Percentiles rank a stretch among this genome's conserved stretches.
phyloP scores from a whole-genome alignment of 148 eudicot species.

The Linanthus parryae region DNA sequence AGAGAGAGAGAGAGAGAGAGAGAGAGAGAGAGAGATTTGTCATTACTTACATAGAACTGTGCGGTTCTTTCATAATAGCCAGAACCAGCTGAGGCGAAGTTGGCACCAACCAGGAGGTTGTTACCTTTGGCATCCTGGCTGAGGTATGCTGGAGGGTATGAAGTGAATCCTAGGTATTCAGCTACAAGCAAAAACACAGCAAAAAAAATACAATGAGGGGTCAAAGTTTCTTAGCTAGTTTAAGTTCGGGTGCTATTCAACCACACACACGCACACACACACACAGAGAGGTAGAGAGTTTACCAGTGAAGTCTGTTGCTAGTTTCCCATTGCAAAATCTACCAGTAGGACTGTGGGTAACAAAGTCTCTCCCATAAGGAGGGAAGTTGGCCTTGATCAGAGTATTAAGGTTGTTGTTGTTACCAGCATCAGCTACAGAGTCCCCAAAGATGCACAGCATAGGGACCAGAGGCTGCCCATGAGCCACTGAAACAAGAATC shows the following conservation, averaged over 20 bases:
- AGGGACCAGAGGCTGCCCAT: constrained; percentile 70
- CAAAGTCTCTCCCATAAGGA: constrained; percentile 89
- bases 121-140: constrained; percentile 59
- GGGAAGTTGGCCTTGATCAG: constrained; percentile 75
- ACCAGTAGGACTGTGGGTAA: constrained; percentile 68
- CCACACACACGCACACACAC: no score
- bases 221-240: no score
- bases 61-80: constrained; percentile 76
- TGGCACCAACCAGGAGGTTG: constrained; percentile 49
- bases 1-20: neutral
- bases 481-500: constrained; percentile 14
- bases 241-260: no score
- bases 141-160: constrained; percentile 76
- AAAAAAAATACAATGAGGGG: neutral
- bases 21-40: neutral
- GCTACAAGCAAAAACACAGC: constrained; percentile 28
- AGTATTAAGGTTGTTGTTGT: constrained; percentile 72
- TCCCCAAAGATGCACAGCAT: constrained; percentile 78
- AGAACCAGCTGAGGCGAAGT: constrained; percentile 90
- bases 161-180: constrained; percentile 66
- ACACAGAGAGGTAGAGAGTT: neutral
- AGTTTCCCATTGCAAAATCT: constrained; percentile 88
- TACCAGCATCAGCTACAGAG: constrained; percentile 76
- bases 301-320: constrained; percentile 84
- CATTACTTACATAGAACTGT: constrained; percentile 44